A percentile compares a stretch with the other conserved stretches of the same genome.
Conservation (phyloP, 257 asterid species). For the Ocimum tenuiflorum region DNA sequence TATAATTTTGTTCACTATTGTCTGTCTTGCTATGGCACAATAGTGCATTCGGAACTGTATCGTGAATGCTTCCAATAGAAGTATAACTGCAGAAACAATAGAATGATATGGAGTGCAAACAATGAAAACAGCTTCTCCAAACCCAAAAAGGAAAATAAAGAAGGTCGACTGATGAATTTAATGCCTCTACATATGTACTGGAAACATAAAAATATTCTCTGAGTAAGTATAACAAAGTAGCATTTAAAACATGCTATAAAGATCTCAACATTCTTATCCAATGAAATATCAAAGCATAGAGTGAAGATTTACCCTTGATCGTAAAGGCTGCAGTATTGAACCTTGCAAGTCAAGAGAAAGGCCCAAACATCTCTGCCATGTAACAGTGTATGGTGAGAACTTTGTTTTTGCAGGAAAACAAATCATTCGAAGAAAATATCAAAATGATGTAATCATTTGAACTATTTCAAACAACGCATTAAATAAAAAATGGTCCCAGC, state of each 20-base stretch:
- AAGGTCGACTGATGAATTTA: neutral
- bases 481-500: too few relatives aligned
- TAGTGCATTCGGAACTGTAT: slow-evolving; percentile 77
- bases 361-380: slow-evolving; percentile 90
- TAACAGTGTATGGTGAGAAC: slow-evolving; percentile 22
- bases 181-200: neutral
- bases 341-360: slow-evolving; percentile 89
- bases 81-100: slow-evolving; percentile 58
- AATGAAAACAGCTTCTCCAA: neutral
- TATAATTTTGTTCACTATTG: slow-evolving; percentile 42
- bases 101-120: neutral
- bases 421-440: neutral
- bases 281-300: slow-evolving; percentile 3
- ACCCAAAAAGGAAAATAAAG: neutral
- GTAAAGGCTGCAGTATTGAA: slow-evolving; percentile 84
- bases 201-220: neutral
- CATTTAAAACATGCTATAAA: neutral
- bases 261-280: neutral
- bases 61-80: slow-evolving; percentile 93
- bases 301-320: slow-evolving; percentile 69
- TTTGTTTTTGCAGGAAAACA: slow-evolving; percentile 5
- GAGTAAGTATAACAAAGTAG: neutral
- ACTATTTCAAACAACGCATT: neutral
- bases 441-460: neutral
- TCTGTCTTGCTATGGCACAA: slow-evolving; percentile 40